phyloP scores from a whole-genome alignment of 2,329 filamentous ascomycete genomes.

The Tolypocladium amazonense region DNA sequence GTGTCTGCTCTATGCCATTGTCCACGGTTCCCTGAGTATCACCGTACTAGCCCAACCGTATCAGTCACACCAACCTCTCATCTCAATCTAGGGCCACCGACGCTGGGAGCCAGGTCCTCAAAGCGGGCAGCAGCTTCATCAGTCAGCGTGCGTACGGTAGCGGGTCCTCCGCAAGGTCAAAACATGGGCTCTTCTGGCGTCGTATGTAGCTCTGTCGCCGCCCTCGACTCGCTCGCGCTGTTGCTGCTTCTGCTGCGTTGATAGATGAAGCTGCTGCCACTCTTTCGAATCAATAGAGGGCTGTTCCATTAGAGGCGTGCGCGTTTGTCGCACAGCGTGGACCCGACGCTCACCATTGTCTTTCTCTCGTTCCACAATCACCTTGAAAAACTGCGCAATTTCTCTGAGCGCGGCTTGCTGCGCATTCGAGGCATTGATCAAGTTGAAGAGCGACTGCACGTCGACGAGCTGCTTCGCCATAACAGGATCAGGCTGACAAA shows the following conservation, averaged over 20 bases:
- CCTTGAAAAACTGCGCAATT: constrained; percentile 43
- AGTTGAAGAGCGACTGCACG: constrained; percentile 36
- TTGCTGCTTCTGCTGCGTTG: background rate
- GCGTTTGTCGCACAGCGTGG: constrained; percentile 7
- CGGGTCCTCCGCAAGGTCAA: background rate
- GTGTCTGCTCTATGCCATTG: background rate
- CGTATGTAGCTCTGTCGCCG: background rate
- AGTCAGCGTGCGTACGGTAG: constrained; percentile 1
- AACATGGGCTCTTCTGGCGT: background rate
- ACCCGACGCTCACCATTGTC: constrained; percentile 14
- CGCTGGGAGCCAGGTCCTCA: background rate
- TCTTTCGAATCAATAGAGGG: background rate
- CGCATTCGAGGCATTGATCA: constrained; percentile 33
- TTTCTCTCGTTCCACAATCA: constrained; percentile 36
- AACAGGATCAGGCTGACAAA: constrained; percentile 47
- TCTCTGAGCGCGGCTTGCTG: constrained; percentile 37
- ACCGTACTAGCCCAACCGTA: background rate
- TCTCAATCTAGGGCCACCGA: background rate
- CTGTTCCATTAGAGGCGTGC: background rate
- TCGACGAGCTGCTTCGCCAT: constrained; percentile 48
- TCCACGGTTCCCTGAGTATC: background rate
- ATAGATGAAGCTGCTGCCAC: background rate
- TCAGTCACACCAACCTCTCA: background rate
- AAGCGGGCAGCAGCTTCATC: background rate
- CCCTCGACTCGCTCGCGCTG: background rate